Evolutionary conservation across 2,329 filamentous ascomycete genomes (phyloP), one percentile per base, ranked within the genome.

Genomic region (Cucurbitaria berberidis): DNA sequence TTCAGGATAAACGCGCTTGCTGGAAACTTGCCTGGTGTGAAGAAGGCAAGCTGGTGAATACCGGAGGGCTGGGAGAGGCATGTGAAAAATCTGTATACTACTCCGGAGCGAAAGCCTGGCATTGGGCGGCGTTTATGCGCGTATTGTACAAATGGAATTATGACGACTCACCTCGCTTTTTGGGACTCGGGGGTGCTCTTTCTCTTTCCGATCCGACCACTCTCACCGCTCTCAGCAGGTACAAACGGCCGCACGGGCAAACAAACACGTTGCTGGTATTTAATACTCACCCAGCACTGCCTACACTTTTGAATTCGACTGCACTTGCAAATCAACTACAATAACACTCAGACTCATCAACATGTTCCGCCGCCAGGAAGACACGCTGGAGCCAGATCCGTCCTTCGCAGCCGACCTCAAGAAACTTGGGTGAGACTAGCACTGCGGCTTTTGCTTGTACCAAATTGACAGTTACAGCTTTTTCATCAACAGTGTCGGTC

Each of bases 41-140:
- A 88, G 83, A 96, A 96, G 82, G 95, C 95, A 44, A 96, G 90
- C 77, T 99, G 95, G 95, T 99, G 90, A 43, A 16, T n/a, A 43
- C 38, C 32, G 42, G 40, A 13, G 48, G 26, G 32, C 5, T 16
- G 18, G 47, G 24, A 39, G 30, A 41, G 45, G 41, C 29, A 36
- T 65, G 52, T 63, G 53, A 51, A 55, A 60, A 54, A 63, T 53
- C 56, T 45, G 53, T 69, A 49, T 62, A 70, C 21, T 36, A 48
- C 36, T 5, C 16, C 30, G 39, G 40, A 51, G 49, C 47, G 39
- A 52, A 19, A 42, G 42, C 53, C 48, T 32, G 45, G 62, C 67
- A 71, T 74, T 62, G 64, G 66, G 57, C 50, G 70, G 71, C 66
- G 69, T 70, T 69, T 41, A 30, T 45, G 47, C 29, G 50, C 29